Conservation (phyloP, 768 basidiomycete species). For the Suillus paluster region DNA sequence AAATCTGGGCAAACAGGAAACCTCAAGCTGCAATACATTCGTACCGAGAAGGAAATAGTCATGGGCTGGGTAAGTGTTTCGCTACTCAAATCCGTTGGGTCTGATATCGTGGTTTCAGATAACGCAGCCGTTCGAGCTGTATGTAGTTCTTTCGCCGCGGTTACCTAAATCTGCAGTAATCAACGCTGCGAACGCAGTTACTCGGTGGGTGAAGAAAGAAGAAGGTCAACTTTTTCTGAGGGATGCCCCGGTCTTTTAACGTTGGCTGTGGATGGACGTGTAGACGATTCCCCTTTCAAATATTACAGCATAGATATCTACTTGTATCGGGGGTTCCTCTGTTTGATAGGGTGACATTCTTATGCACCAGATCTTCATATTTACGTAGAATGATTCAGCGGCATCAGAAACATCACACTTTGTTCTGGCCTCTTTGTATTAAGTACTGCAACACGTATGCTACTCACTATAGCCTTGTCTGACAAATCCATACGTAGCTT, state of each 20-base stretch:
- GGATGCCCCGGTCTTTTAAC: slow-evolving; percentile 87
- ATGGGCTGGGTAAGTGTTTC: slow-evolving; percentile 85
- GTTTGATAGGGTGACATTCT: not conserved
- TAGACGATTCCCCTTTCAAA: not conserved
- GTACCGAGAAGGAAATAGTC: slow-evolving; percentile 84
- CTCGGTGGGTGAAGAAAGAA: slow-evolving; percentile 90
- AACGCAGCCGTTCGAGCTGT: slow-evolving; percentile 92
- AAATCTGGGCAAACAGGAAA: slow-evolving; percentile 82
- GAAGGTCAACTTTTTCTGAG: slow-evolving; percentile 80
- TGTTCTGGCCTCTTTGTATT: no score
- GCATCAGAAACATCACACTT: no score
- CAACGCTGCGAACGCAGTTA: slow-evolving; percentile 86
- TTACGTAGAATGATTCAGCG: no score
- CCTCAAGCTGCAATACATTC: slow-evolving; percentile 86
- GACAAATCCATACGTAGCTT: no score
- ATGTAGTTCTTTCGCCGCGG: slow-evolving; percentile 78
- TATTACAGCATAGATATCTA: not conserved
- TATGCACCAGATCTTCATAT: not conserved
- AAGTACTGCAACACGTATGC: no score
- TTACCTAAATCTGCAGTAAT: slow-evolving; percentile 89
- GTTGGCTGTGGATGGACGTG: not conserved
- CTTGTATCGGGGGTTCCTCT: not conserved
- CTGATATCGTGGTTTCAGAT: slow-evolving; percentile 53
- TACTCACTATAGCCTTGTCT: no score
- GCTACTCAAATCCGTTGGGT: not conserved